These are phyloP conservation scores for Melaleuca alternifolia DNA, from an alignment of 345 rosid genomes.

Conservation along the genomic window DNA sequence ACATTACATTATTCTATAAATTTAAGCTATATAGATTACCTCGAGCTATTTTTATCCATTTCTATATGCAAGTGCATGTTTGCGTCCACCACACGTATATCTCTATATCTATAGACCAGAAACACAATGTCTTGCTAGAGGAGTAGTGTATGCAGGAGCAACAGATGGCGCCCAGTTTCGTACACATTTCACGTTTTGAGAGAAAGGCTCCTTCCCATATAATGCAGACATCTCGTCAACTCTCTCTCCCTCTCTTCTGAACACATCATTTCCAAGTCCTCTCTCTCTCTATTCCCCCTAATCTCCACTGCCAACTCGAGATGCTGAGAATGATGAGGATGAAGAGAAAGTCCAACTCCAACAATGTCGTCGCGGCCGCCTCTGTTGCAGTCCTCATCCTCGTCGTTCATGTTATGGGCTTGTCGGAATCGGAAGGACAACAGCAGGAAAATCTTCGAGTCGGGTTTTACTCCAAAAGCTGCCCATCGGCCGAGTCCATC, in stretches of 20 bases:
- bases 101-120: neutral
- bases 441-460: slow-evolving; percentile 19
- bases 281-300: neutral
- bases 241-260: neutral
- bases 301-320: neutral
- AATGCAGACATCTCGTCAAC: neutral
- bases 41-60: neutral
- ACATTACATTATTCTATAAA: neutral
- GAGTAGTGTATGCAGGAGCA: neutral
- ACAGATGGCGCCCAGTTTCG: neutral
- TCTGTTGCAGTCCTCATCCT: neutral
- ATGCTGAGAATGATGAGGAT: neutral
- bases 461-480: slow-evolving; percentile 48
- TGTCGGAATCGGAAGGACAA: neutral
- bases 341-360: neutral
- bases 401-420: neutral
- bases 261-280: neutral
- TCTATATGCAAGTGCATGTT: neutral
- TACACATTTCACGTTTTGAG: neutral
- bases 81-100: neutral
- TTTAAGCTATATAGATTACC: neutral
- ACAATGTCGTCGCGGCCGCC: neutral
- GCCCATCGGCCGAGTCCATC: slow-evolving; percentile 60
- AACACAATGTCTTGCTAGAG: neutral
- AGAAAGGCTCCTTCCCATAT: neutral